Base-by-base conservation (phyloP, 2,329 filamentous ascomycete genomes). In the Microsporum ferrugineum region DNA sequence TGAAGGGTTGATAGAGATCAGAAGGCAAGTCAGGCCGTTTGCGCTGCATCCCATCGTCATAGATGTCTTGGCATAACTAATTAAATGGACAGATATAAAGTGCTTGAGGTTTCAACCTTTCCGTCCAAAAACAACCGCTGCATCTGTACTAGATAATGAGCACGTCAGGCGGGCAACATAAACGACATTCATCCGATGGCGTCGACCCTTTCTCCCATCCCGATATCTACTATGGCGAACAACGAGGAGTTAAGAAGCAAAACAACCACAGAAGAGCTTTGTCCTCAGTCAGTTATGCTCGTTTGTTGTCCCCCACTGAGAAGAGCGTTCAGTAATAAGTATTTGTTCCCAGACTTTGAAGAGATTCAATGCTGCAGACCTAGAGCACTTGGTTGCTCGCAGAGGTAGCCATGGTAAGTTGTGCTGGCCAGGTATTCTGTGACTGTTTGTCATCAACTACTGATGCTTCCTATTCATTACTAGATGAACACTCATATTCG, bases 401-500 rank as follows among this genome's bases (percentile, higher is more conserved):
- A 72, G 77, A 62, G 73, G 72, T 36, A 79, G 77, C 66, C 75
- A 78, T 63, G 77, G 77, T 78, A 67, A 58, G 72, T 62, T 49
- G 59, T 60, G 7, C 10, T 58, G 1, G 33, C 10, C 17, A 17
- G 12, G n/a, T 55, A 2, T 55, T 12, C 5, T 17, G 34, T 17
- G 5, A n/a, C 36, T 3, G 45, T 12, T 7, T 39, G 34, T 5
- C 57, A 43, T 49, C 4, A 14, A 29, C 47, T 29, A 10, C 38
- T 38, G 58, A 29, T 31, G 27, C 14, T 8, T 12, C 14, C 39
- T 3, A 39, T 23, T 10, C 36, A 2, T 36, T 47, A 31, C 33
- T 70, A 94, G 91, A 96, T 78, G 90, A 91, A 73, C 78, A 80
- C 56, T 82, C 84, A 38, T 79, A 84, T 57, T 84, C 88, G 61